Base-by-base conservation (phyloP, 2,329 filamentous ascomycete species). In the Colletotrichum sp. region DNA sequence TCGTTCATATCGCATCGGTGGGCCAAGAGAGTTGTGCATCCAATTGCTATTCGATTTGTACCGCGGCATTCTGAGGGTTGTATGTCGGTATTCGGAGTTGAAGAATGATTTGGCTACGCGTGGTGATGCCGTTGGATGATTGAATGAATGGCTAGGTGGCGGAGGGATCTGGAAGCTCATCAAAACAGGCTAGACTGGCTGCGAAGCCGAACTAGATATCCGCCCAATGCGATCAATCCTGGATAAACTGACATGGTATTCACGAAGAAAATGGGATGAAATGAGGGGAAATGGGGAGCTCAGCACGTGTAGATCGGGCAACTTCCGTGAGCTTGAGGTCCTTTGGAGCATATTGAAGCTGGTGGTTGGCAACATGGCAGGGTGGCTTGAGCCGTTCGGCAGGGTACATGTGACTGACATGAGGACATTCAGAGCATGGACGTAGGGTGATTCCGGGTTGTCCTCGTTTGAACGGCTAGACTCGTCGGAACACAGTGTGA, bases 181-280 rank as follows among this genome's bases (percentile, higher is more conserved):
- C 60, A 44, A 49, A 76, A 76, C 64, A 74, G 69, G 74, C 71
- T 76, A 76, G 74, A 76, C 57, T 52, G 74, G 74, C 74, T 76
- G 70, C 74, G 36, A 76, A 69, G 74, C 74, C 74, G 59, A 63
- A 69, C 39, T 71, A 76, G 71, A 76, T 60, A 76, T 55, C 52
- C 73, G 72, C 57, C 64, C 70, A 74, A 74, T 73, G 70, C 70
- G 34, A 69, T 62, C 44, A 65, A 39, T 30, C 49, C 44, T 64
- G 24, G 21, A 75, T 30, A 72, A 68, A 12, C 16, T 68, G 32
- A 55, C 34, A 18, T 63, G 30, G 52, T 28, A 66, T 39, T 52
- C 28, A 21, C 32, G 44, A 32, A 44, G 44, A 57, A 5, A n/a
- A 57, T n/a, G 30, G 44, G 55, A 57, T n/a, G 63, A 32, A 39